A percentile compares a stretch with the other conserved stretches of the same genome.
Evolutionary conservation across 139 green algal genomes (phyloP).

Genomic region (Cymbomonas tetramitiformis): DNA sequence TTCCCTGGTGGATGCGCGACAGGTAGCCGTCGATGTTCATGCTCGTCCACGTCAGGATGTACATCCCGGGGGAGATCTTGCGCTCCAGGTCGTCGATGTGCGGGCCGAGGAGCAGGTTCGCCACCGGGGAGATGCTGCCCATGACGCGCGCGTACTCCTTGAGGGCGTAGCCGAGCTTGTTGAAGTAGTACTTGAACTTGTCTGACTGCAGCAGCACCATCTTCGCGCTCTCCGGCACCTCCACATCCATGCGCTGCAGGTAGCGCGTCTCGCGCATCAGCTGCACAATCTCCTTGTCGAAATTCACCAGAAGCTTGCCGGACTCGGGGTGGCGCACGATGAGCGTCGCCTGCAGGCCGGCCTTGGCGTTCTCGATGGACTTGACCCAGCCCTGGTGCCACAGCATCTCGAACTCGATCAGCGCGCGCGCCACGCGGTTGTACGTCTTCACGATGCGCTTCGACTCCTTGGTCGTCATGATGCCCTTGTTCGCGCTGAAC

Average conservation of each 20-base stretch:
- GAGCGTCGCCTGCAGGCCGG: conserved; percentile 59
- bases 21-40: conserved; percentile 88
- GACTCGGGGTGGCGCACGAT: conserved; percentile 66
- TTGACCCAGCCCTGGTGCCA: conserved; percentile 56
- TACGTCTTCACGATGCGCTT: conserved; percentile 76
- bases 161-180: conserved; percentile 55
- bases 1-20: conserved; percentile 56
- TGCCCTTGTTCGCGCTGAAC: conserved; percentile 55
- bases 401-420: conserved; percentile 84
- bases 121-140: conserved; percentile 35
- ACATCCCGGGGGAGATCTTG: conserved; percentile 66
- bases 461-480: conserved; percentile 74
- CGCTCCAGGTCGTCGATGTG: conserved; percentile 73
- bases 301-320: conserved; percentile 62
- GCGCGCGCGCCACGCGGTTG: conserved; percentile 62
- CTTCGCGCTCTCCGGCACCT: conserved; percentile 58
- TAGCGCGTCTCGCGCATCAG: conserved; percentile 73
- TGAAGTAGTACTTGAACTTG: conserved; percentile 73
- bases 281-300: conserved; percentile 74
- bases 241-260: conserved; percentile 64
- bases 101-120: conserved; percentile 58
- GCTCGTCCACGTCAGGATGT: conserved; percentile 64
- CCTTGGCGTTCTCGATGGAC: conserved; percentile 42
- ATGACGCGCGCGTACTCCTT: conserved; percentile 55
- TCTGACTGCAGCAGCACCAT: conserved; percentile 67